Percentiles rank a stretch among this genome's conserved stretches.
Evolutionary conservation across 148 eudicot species (phyloP).

Genomic region (Persicaria tinctoria): DNA sequence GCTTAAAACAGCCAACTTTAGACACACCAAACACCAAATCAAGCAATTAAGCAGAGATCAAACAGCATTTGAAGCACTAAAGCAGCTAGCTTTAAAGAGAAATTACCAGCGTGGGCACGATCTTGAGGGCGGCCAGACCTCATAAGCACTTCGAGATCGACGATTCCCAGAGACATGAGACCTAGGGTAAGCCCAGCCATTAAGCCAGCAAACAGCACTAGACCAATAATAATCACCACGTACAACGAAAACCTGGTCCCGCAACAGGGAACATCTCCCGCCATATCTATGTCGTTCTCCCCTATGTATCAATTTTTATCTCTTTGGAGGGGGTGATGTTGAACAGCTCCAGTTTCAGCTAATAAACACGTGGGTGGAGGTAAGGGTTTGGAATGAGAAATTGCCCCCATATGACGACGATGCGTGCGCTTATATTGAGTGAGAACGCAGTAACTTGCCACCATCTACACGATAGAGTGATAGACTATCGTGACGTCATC

Average conservation of each 20-base stretch:
- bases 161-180: constrained; percentile 88
- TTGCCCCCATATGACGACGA: constrained; percentile 1
- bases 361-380: too few relatives aligned
- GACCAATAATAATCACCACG: constrained; percentile 33
- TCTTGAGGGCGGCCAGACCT: constrained; percentile 79
- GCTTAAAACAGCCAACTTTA: not conserved
- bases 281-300: constrained; percentile 27
- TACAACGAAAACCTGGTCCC: constrained; percentile 41
- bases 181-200: constrained; percentile 97
- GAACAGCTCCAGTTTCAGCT: not conserved
- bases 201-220: constrained; percentile 73
- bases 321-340: not conserved
- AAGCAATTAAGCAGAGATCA: not conserved
- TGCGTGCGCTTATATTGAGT: not conserved
- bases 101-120: constrained; percentile 63
- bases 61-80: not conserved
- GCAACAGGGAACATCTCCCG: constrained; percentile 45
- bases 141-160: constrained; percentile 95
- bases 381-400: not conserved
- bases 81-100: not conserved
- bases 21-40: not conserved
- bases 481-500: constrained; percentile 1
- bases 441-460: constrained; percentile 5
- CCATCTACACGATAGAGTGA: not conserved
- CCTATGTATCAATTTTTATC: not conserved